Conservation (phyloP, 192 early-diverging fungal species). For the Umbelopsis ramanniana region DNA sequence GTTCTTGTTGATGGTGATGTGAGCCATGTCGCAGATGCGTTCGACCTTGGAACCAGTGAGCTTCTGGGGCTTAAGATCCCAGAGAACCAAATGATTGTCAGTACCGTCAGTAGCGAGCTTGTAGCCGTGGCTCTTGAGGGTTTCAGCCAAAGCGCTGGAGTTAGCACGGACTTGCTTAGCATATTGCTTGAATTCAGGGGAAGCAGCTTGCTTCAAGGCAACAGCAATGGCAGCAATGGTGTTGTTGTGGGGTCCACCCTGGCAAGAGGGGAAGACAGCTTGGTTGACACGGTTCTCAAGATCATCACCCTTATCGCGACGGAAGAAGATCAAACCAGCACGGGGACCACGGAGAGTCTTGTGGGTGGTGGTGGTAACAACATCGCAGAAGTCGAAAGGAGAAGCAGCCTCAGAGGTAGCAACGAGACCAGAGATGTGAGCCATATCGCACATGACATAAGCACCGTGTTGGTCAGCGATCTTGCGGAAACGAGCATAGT, state of each 20-base stretch:
- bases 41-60: constrained; percentile 98
- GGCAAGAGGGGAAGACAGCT: constrained; percentile 99
- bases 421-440: constrained; percentile 97
- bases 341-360: constrained; percentile 99
- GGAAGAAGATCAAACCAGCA: constrained; percentile 99
- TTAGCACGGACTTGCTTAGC: constrained; percentile 96
- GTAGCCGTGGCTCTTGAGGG: constrained; percentile 83
- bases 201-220: constrained; percentile 95
- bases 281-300: constrained; percentile 96
- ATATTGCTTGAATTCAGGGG: constrained; percentile 92
- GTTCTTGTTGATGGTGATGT: constrained; percentile 99
- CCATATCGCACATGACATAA: constrained; percentile 98
- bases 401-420: constrained; percentile 87
- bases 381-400: constrained; percentile 98
- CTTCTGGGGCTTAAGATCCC: constrained; percentile 92
- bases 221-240: constrained; percentile 99
- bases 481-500: constrained; percentile 95
- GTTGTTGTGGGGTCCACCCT: constrained; percentile 99
- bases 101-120: constrained; percentile 95
- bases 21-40: constrained; percentile 96
- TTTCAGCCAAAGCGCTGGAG: constrained; percentile 81
- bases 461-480: constrained; percentile 96
- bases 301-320: constrained; percentile 83
- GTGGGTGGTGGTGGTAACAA: constrained; percentile 99
- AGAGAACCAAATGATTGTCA: constrained; percentile 98